These are phyloP conservation scores for Candida vaughaniae DNA, from an alignment of 805 yeast genomes.

Conservation along the genomic window DNA sequence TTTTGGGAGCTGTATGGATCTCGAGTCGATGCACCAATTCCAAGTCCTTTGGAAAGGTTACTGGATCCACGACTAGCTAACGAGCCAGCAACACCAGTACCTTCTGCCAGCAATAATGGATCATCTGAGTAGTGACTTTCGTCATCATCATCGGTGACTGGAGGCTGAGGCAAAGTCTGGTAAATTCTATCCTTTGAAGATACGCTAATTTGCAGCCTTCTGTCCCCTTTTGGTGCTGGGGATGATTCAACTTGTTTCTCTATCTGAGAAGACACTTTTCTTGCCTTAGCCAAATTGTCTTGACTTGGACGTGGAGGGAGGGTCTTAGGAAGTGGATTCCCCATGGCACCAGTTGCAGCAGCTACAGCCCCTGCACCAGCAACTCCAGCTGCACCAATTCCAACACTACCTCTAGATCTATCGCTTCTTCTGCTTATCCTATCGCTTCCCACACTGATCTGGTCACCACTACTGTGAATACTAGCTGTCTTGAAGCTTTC, in stretches of 20 bases:
- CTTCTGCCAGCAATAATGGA: background rate
- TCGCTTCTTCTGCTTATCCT: no score
- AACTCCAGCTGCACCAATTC: background rate
- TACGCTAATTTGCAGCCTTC: background rate
- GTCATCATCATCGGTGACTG: conserved; percentile 6
- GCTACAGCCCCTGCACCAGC: background rate
- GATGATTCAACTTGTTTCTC: conserved; percentile 2
- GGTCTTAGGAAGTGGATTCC: conserved; percentile 18
- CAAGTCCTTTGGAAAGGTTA: background rate
- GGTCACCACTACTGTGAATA: conserved; percentile 3
- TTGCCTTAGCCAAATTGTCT: conserved; percentile 23
- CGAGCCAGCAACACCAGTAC: background rate
- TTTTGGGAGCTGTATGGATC: background rate
- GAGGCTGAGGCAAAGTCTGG: conserved; percentile 14
- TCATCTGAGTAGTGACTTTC: conserved; percentile 14
- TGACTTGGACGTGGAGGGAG: conserved; percentile 27
- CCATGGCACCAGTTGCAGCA: background rate
- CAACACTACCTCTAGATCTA: no score
- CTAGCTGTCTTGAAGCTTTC: conserved; percentile 11
- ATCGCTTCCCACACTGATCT: no score
- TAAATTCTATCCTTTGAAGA: conserved; percentile 7
- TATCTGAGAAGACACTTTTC: conserved; percentile 21
- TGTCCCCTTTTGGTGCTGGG: background rate
- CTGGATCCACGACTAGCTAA: background rate
- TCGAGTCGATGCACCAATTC: background rate